These are phyloP conservation scores for Coemansia furcata DNA, from an alignment of 192 early-diverging fungal species.

Conservation along the genomic window DNA sequence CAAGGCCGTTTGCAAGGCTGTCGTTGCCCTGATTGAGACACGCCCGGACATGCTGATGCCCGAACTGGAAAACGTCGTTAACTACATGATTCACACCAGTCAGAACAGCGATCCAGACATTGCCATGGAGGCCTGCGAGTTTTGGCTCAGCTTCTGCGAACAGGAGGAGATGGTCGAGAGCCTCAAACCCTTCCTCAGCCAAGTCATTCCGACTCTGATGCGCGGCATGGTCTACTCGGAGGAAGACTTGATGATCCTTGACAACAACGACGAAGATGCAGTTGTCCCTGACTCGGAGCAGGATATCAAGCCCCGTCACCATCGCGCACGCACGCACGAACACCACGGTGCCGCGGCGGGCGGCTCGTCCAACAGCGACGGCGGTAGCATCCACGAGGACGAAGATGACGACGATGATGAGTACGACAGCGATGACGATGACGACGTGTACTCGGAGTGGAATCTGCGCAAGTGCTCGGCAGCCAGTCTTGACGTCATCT, in stretches of 20 bases:
- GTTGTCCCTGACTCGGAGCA: slow-evolving; percentile 82
- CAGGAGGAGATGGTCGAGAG: slow-evolving; percentile 76
- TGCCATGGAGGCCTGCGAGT: slow-evolving; percentile 98
- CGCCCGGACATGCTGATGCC: slow-evolving; percentile 82
- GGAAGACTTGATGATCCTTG: slow-evolving; percentile 78
- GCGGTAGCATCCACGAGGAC: slow-evolving; percentile 34
- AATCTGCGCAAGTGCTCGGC: slow-evolving; percentile 98
- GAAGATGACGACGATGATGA: slow-evolving; percentile 82
- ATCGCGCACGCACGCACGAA: slow-evolving; percentile 78
- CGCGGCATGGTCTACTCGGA: slow-evolving; percentile 97
- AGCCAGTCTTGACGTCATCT: slow-evolving; percentile 91
- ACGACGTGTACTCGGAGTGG: slow-evolving; percentile 89
- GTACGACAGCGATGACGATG: slow-evolving; percentile 82
- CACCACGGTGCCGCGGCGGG: slow-evolving; percentile 56
- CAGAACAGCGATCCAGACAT: slow-evolving; percentile 78
- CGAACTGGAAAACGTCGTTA: slow-evolving; percentile 83
- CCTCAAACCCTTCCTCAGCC: slow-evolving; percentile 65
- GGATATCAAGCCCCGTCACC: slow-evolving; percentile 94
- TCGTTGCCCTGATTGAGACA: slow-evolving; percentile 87
- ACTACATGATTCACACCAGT: slow-evolving; percentile 96
- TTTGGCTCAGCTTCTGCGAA: slow-evolving; percentile 97
- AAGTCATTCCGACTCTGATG: slow-evolving; percentile 88
- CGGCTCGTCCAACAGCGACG: slow-evolving; percentile 23
- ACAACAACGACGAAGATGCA: slow-evolving; percentile 81
- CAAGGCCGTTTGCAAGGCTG: slow-evolving; percentile 89